phyloP scores from a whole-genome alignment of 2,329 filamentous ascomycete species.

The Pseudogymnoascus sp. region DNA sequence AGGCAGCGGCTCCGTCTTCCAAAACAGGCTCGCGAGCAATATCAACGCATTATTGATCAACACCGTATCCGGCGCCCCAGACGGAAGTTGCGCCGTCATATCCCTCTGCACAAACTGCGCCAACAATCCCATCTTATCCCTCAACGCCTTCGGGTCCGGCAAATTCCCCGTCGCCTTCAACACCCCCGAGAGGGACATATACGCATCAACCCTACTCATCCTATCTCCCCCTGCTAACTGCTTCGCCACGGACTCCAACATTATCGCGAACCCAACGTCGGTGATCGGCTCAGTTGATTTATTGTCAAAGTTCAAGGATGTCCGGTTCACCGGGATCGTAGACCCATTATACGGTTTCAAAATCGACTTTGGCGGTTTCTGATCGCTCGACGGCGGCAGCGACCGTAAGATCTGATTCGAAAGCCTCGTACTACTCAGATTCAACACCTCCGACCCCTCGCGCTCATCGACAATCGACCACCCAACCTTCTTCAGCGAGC shows the following conservation, averaged over 20 bases:
- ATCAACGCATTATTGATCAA: slow-evolving; percentile 71
- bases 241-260: slow-evolving; percentile 77
- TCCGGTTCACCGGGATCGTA: slow-evolving; percentile 12
- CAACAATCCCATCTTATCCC: slow-evolving; percentile 67
- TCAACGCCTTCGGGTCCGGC: slow-evolving; percentile 63
- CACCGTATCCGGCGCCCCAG: slow-evolving; percentile 53
- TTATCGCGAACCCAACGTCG: slow-evolving; percentile 58
- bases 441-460: slow-evolving; percentile 35
- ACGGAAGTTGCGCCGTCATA: slow-evolving; percentile 51
- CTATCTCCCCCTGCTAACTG: slow-evolving; percentile 69
- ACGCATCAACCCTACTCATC: slow-evolving; percentile 72
- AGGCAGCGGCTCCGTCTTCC: slow-evolving; percentile 60
- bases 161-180: slow-evolving; percentile 76
- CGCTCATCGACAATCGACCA: slow-evolving; percentile 41
- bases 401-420: slow-evolving; percentile 14
- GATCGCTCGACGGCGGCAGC: slow-evolving; percentile 30
- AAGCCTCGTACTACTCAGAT: slow-evolving; percentile 10
- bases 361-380: slow-evolving; percentile 61
- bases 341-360: slow-evolving; percentile 56
- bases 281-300: slow-evolving; percentile 19
- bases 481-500: slow-evolving; percentile 45
- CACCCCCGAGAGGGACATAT: slow-evolving; percentile 66
- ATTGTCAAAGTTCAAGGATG: slow-evolving; percentile 13
- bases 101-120: slow-evolving; percentile 80
- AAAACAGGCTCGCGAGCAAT: slow-evolving; percentile 67